Evolutionary conservation across 2,329 filamentous ascomycete genomes (phyloP).

Genomic region (Phaeosphaeriaceae sp.): DNA sequence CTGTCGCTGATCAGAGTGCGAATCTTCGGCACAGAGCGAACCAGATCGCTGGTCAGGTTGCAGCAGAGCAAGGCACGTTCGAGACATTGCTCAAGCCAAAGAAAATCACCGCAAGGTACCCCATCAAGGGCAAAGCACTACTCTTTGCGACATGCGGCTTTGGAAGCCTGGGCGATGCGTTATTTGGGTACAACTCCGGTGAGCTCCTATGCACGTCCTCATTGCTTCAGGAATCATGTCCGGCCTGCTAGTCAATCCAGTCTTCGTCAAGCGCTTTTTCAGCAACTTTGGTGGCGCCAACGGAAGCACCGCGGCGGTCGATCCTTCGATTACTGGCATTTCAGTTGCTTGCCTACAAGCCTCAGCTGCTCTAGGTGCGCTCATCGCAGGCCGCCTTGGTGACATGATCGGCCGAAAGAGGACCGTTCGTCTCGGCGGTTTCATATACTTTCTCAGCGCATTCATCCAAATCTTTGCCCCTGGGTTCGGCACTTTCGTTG

Average conservation of each 20-base stretch:
- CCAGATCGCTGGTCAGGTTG: constrained; percentile 30
- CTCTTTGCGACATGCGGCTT: constrained; percentile 52
- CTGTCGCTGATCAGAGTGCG: constrained; percentile 21
- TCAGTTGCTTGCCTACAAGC: constrained; percentile 92
- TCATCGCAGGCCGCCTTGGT: constrained; percentile 85
- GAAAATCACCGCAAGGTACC: constrained; percentile 47
- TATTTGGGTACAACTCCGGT: constrained; percentile 55
- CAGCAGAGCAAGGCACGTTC: constrained; percentile 39
- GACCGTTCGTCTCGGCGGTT: constrained; percentile 92
- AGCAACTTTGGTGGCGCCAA: constrained; percentile 48
- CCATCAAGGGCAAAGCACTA: constrained; percentile 46
- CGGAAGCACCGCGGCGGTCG: constrained; percentile 37
- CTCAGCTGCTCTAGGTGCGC: constrained; percentile 88
- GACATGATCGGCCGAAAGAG: constrained; percentile 88
- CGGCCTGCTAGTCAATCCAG: constrained; percentile 50
- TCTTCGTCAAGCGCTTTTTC: constrained; percentile 53
- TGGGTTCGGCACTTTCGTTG: constrained; percentile 85
- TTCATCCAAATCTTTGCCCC: constrained; percentile 82
- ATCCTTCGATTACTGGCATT: constrained; percentile 52
- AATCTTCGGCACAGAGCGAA: constrained; percentile 28
- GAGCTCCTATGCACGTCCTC: no score
- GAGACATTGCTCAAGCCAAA: constrained; percentile 48
- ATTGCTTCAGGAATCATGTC: constrained; percentile 49
- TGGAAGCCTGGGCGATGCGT: constrained; percentile 51
- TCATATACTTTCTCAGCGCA: constrained; percentile 85